Base-by-base conservation (phyloP, 164 flowering plant species). In the Vitis vinifera region DNA sequence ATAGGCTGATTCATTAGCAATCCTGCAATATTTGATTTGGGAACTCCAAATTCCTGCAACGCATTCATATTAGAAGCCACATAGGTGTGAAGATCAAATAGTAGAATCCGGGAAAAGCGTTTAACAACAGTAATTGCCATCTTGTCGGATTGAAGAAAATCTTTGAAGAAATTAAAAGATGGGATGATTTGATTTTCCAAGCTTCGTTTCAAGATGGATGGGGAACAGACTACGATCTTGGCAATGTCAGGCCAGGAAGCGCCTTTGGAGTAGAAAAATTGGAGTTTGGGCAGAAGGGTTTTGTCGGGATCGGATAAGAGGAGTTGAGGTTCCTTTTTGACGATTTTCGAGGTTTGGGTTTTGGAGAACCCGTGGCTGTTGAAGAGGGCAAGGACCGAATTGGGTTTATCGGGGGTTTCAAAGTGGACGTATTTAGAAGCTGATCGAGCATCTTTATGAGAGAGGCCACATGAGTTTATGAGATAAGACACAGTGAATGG, bases 11-110 rank as follows among this genome's bases (percentile, higher is more conserved):
- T 0, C 1, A 1, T 2, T 8, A 72, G 50, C 23, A 51, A 44
- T 2, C 3, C 31, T 44, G 13, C 31, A 12, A 65, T 59, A 30
- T 59, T 29, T 2, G 66, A 58, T 9, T 71, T 47, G 8, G 81
- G 73, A n/a, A 78, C 76, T 11, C 71, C 71, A 17, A 49, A 19
- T 17, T 64, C 74, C 29, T 31, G 55, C 67, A 77, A 62, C 2
- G 61, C 8, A 0, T 59, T 13, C 12, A 79, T 65, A 44, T 77
- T 76, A 10, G 72, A 70, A 1, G 12, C 50, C n/a, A 72, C 3
- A 9, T 14, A 1, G 47, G 27, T 65, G 9, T 58, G 12, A 11
- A 67, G 16, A 57, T 52, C 16, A 17, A 1, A 3, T 10, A 0
- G 1, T 0, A 73, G 49, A 30, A 76, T 15, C 17, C 31, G 12